phyloP scores from a whole-genome alignment of 306 rosid genomes.

The Medicago arabica region DNA sequence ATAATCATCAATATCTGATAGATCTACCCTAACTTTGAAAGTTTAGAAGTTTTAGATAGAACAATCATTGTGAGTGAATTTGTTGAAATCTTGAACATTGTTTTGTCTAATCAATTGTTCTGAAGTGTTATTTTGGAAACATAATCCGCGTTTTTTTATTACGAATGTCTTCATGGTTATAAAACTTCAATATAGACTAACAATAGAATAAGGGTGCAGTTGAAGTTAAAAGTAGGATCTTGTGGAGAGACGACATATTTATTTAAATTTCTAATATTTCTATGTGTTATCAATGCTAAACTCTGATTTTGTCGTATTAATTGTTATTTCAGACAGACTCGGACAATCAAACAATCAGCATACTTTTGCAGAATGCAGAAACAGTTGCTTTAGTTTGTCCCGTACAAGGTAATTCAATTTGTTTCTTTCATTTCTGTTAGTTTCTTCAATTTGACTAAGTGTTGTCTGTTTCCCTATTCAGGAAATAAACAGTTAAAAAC shows the following conservation, averaged over 20 bases:
- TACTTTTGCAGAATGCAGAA: slow-evolving; percentile 87
- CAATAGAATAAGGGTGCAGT: no score
- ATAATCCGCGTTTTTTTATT: background rate
- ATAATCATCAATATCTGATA: slow-evolving; percentile 1
- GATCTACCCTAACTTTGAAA: background rate
- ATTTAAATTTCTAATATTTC: no score
- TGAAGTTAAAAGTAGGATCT: no score
- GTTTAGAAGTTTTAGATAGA: background rate
- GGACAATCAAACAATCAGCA: slow-evolving; percentile 61
- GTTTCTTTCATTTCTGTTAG: slow-evolving; percentile 12
- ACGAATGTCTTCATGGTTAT: background rate
- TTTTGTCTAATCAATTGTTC: background rate
- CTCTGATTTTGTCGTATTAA: background rate
- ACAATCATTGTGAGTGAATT: background rate
- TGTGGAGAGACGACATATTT: no score
- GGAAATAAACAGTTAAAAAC: slow-evolving; percentile 51
- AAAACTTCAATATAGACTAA: background rate
- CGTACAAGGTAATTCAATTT: slow-evolving; percentile 52
- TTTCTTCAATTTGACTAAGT: slow-evolving; percentile 18
- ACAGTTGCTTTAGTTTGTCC: slow-evolving; percentile 82
- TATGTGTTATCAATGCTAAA: background rate
- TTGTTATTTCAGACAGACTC: slow-evolving; percentile 53
- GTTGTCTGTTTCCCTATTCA: slow-evolving; percentile 39
- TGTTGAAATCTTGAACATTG: background rate
- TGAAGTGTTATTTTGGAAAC: background rate